These are phyloP conservation scores for Elaeis guineensis DNA, from an alignment of 176 grass and related monocot genomes.

Conservation along the genomic window DNA sequence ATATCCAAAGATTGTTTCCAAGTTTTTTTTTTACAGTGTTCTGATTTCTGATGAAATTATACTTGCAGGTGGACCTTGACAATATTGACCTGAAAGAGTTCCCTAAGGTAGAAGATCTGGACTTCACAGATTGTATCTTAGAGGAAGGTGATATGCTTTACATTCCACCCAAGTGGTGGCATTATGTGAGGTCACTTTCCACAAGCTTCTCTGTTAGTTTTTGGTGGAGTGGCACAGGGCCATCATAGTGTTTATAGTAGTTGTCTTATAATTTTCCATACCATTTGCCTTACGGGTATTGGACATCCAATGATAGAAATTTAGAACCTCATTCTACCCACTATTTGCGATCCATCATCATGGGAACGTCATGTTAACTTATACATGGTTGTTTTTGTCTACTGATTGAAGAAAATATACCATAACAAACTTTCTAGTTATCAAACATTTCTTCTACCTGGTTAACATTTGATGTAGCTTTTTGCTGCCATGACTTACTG, in stretches of 20 bases:
- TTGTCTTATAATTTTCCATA: constrained; percentile 20
- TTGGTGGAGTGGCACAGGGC: constrained; percentile 50
- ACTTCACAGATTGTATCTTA: constrained; percentile 77
- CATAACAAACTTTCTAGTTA: too few species aligned
- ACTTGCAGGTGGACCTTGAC: constrained; percentile 80
- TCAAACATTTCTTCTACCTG: too few species aligned
- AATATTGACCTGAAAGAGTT: constrained; percentile 49
- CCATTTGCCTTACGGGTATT: neutral
- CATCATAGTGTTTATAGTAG: constrained; percentile 17
- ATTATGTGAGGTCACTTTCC: constrained; percentile 88
- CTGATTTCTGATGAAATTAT: constrained; percentile 17
- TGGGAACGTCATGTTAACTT: too few species aligned
- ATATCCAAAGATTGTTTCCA: neutral
- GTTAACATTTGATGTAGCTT: too few species aligned
- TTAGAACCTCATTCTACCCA: too few species aligned
- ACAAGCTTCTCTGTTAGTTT: constrained; percentile 88
- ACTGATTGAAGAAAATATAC: too few species aligned
- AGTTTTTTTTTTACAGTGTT: neutral
- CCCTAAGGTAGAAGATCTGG: constrained; percentile 37
- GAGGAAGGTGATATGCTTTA: constrained; percentile 95
- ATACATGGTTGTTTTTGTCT: too few species aligned
- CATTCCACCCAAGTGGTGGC: constrained; percentile 97
- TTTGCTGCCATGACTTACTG: too few species aligned
- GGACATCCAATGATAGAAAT: constrained; percentile 16
- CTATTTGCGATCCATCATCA: too few species aligned